These are phyloP conservation scores for Elongisporangium prolatum DNA, from an alignment of 352 stramenopile species.

Conservation along the genomic window DNA sequence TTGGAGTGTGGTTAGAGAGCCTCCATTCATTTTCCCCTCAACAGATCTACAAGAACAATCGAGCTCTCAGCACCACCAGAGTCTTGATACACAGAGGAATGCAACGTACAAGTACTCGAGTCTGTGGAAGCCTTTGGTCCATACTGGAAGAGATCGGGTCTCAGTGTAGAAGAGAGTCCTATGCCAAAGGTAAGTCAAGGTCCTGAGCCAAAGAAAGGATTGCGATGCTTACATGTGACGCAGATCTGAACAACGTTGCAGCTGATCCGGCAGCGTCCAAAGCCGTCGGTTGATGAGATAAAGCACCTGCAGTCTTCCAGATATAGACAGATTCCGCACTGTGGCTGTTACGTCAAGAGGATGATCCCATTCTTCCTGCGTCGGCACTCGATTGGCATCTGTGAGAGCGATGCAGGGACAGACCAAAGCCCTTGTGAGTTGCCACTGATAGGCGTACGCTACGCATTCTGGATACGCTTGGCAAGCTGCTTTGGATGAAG, in stretches of 20 bases:
- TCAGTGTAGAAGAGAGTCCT: conserved; percentile 40
- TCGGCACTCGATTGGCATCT: conserved; percentile 1
- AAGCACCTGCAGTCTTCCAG: conserved; percentile 17
- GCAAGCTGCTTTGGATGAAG: conserved; percentile 9
- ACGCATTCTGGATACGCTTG: conserved; percentile 21
- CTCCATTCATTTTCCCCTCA: neutral
- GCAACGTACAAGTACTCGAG: conserved; percentile 35
- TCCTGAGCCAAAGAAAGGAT: too few species aligned
- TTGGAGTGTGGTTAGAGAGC: neutral
- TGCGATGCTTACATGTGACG: conserved; percentile 18
- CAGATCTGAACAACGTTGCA: conserved; percentile 22
- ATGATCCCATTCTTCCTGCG: conserved; percentile 2
- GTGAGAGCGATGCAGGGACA: conserved; percentile 1
- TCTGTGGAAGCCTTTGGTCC: conserved; percentile 23
- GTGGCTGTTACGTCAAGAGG: neutral
- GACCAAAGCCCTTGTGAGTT: neutral
- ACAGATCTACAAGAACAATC: neutral
- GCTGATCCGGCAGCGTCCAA: conserved; percentile 17
- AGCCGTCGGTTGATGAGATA: conserved; percentile 31
- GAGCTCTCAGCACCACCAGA: too few species aligned
- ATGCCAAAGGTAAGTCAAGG: too few species aligned
- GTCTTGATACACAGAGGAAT: too few species aligned
- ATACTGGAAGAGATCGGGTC: conserved; percentile 22
- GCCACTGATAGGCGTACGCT: conserved; percentile 19
- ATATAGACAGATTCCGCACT: neutral